phyloP scores from a whole-genome alignment of 345 rosid genomes.

The Hypericum androsaemum region DNA sequence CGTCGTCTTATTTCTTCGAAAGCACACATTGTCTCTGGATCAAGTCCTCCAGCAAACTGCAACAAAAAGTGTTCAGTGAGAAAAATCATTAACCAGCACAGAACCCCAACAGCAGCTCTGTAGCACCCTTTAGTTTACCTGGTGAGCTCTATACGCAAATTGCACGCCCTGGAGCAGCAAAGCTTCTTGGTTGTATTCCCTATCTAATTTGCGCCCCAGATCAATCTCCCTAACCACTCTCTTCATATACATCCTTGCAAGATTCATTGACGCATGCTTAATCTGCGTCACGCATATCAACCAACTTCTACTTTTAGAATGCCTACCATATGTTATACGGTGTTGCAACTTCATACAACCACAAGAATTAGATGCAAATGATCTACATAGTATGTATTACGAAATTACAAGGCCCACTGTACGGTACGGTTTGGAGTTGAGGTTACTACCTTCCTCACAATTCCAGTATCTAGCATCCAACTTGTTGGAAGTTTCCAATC shows the following conservation, averaged over 20 bases:
- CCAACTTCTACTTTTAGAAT: neutral
- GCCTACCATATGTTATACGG: neutral
- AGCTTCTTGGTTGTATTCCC: conserved; percentile 62
- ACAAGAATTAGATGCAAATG: too few relatives aligned
- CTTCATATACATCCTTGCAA: conserved; percentile 67
- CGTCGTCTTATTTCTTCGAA: conserved; percentile 72
- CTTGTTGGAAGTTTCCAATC: conserved; percentile 62
- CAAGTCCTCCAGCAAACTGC: conserved; percentile 92
- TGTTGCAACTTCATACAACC: too few relatives aligned
- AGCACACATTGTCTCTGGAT: conserved; percentile 72
- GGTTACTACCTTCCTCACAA: conserved; percentile 39
- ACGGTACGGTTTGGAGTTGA: neutral
- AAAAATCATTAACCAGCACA: too few relatives aligned
- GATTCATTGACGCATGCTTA: conserved; percentile 56
- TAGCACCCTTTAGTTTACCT: conserved; percentile 44
- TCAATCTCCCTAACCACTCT: conserved; percentile 71
- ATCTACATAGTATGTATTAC: too few relatives aligned
- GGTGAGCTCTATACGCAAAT: conserved; percentile 71
- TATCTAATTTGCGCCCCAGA: conserved; percentile 37
- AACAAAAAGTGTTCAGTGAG: too few relatives aligned
- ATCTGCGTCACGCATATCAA: conserved; percentile 33
- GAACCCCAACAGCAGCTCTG: too few relatives aligned
- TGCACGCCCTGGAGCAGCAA: conserved; percentile 73
- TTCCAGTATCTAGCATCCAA: conserved; percentile 89
- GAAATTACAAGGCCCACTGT: too few relatives aligned